Evolutionary conservation across 2,329 filamentous ascomycete genomes (phyloP), one percentile per base, ranked within the genome.

Genomic region (Sporothrix protearum): DNA sequence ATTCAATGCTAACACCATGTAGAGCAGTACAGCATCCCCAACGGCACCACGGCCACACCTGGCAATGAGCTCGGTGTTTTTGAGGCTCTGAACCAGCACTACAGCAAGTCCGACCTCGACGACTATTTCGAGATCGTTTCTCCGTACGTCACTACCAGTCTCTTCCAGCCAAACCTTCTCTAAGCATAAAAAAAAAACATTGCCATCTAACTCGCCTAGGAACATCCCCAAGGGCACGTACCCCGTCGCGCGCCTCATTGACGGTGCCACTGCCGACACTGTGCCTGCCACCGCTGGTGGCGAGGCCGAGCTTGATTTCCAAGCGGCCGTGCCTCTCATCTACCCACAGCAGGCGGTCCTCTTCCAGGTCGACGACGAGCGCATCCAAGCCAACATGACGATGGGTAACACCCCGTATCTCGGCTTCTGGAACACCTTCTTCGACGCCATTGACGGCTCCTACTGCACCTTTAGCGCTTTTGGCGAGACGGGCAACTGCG

Each of bases 381-480:
- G 73, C 73, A 79, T 79, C 61, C 75, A 77, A 72, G 73, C 69
- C 71, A 79, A 79, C 66, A 72, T 72, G 69, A 75, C 73, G 3
- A 30, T 9, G 51, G 51, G 28, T 2, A 25, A 30, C 28, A 70
- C 71, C 28, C 73, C 73, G 16, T 76, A 75, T 69, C 9, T 71
- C 6, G 76, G 76, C 4, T 77, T 77, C 71, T 74, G 73, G 71
- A 77, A 77, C 73, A 77, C 82, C 36, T 84, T 85, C 75, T 77
- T 84, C 3, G 83, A 85, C 72, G 84, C 83, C 68, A 79, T 85
- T 8, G 84, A 85, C 75, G 83, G 83, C 1, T 83, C 82, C 45
- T 86, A 86, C 77, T 86, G 85, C 80, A 82, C 79, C 4, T 83
- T 81, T 72, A 79, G 77, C 19, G 83, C 83, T 16, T 85, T 80